Percentiles rank a stretch among this genome's conserved stretches.
Evolutionary conservation across 192 early-diverging fungal species (phyloP).

Genomic region (Rhizophlyctis rosea): DNA sequence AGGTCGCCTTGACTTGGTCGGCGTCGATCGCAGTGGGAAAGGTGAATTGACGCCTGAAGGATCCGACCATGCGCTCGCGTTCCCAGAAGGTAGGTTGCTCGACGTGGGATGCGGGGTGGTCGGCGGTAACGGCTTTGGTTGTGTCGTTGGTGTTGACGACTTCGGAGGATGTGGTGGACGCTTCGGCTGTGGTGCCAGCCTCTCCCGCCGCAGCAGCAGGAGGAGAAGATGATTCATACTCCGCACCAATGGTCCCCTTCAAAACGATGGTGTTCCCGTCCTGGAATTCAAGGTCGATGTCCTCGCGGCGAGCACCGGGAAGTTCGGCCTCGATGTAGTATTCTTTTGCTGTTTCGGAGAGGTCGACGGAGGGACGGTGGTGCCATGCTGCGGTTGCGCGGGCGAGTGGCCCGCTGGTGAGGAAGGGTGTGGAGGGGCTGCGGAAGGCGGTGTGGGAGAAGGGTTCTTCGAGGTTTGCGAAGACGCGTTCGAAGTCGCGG

Average conservation of each 20-base stretch:
- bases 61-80: not conserved
- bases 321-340: not conserved
- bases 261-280: not conserved
- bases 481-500: not conserved
- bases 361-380: not conserved
- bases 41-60: not conserved
- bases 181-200: too few species aligned
- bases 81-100: too few species aligned
- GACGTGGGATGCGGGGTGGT: too few species aligned
- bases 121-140: too few species aligned
- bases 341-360: not conserved
- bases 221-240: too few species aligned
- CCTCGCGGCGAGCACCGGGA: not conserved
- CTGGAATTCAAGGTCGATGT: not conserved
- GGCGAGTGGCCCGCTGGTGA: not conserved
- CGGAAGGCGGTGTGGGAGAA: not conserved
- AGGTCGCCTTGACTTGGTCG: not conserved
- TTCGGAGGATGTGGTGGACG: too few species aligned
- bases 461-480: not conserved
- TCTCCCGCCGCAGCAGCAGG: not conserved
- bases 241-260: not conserved
- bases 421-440: not conserved
- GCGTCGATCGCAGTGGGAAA: not conserved
- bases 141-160: too few species aligned
- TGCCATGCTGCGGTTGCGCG: not conserved